phyloP scores from a whole-genome alignment of 305 asterid species.

The Petunia hybrid region DNA sequence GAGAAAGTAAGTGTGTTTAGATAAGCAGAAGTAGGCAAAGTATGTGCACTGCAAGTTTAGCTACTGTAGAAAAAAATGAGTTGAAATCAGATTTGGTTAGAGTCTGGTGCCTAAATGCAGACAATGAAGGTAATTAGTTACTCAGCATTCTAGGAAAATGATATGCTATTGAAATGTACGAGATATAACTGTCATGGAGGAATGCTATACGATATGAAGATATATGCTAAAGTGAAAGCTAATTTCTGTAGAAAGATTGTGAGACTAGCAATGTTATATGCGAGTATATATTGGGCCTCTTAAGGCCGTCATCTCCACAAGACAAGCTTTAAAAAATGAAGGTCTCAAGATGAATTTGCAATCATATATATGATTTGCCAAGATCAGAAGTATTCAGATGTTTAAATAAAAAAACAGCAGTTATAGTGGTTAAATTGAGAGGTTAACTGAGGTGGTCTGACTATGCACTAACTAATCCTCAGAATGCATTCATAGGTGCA shows the following conservation, averaged over 20 bases:
- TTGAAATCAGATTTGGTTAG: background rate
- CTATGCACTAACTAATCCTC: constrained; percentile 6
- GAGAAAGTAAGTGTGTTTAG: background rate
- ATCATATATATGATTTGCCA: background rate
- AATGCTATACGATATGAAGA: background rate
- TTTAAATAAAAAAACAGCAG: background rate
- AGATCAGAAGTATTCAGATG: background rate
- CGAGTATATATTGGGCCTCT: constrained; percentile 17
- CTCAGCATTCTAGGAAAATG: background rate
- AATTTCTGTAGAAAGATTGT: constrained; percentile 2
- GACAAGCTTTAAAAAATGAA: background rate
- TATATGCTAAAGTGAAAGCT: background rate
- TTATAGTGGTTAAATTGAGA: constrained; percentile 8
- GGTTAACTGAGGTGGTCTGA: constrained; percentile 4
- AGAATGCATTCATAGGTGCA: constrained; percentile 6
- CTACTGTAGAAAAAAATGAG: background rate
- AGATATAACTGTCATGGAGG: constrained; percentile 19
- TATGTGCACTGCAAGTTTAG: background rate
- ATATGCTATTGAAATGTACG: constrained; percentile 1
- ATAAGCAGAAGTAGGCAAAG: background rate
- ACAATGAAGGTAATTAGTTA: background rate
- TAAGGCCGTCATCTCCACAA: background rate
- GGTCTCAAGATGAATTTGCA: background rate
- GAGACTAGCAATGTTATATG: constrained; percentile 21
- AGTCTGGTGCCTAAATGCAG: constrained; percentile 8